Conservation (phyloP, 192 early-diverging fungal genomes). For the Dissophora globulifera region DNA sequence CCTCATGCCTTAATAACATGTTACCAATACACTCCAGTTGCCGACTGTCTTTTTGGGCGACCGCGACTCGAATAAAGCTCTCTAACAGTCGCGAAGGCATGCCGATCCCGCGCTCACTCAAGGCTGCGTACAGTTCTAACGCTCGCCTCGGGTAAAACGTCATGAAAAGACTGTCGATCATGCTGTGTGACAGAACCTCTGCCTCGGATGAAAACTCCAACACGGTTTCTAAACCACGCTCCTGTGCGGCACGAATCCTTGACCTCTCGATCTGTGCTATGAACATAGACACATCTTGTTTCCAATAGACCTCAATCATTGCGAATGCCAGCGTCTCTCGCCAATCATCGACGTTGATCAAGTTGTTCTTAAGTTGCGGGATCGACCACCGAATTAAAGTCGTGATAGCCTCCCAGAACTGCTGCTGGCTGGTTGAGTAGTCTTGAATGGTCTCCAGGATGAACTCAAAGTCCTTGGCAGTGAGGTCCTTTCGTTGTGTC, state of each 20-base stretch:
- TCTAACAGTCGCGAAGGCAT: conserved; percentile 6
- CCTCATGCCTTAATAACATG: conserved; percentile 23
- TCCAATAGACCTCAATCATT: conserved; percentile 19
- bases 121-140: conserved; percentile 11
- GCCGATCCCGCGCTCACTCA: background rate
- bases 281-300: conserved; percentile 10
- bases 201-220: background rate
- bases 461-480: conserved; percentile 17
- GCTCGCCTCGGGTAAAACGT: conserved; percentile 4
- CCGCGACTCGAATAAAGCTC: conserved; percentile 19
- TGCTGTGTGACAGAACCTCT: conserved; percentile 8
- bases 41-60: background rate
- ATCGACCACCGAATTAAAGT: conserved; percentile 12
- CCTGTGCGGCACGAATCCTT: background rate
- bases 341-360: conserved; percentile 6
- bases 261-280: conserved; percentile 14
- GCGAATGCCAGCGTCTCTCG: conserved; percentile 9
- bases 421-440: conserved; percentile 25
- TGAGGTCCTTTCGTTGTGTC: background rate
- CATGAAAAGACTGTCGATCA: conserved; percentile 20
- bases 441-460: conserved; percentile 35
- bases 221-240: background rate
- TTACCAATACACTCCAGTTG: conserved; percentile 32
- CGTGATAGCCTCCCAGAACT: conserved; percentile 41
- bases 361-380: background rate